phyloP scores from a whole-genome alignment of 176 grass and related monocot species.

The Bothriochloa decipiens region DNA sequence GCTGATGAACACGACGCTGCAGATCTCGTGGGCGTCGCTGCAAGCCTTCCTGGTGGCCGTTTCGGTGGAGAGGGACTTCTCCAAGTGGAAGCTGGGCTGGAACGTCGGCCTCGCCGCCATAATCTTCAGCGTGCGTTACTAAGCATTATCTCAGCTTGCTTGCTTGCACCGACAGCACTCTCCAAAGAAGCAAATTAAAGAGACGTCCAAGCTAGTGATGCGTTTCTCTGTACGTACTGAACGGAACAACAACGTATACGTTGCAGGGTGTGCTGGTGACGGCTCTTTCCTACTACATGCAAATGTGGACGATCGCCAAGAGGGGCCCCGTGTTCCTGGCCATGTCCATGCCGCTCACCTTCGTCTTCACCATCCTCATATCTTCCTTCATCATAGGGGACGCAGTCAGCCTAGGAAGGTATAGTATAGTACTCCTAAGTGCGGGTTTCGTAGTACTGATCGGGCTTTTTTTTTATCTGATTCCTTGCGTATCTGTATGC shows the following conservation, averaged over 20 bases:
- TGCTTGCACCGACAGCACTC: too few species aligned
- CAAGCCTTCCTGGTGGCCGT: slow-evolving; percentile 77
- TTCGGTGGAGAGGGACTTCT: slow-evolving; percentile 61
- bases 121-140: slow-evolving; percentile 52
- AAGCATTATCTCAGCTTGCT: neutral
- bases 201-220: neutral
- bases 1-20: slow-evolving; percentile 73
- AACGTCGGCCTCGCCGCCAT: slow-evolving; percentile 53
- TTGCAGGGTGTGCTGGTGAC: slow-evolving; percentile 62
- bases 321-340: slow-evolving; percentile 69
- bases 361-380: slow-evolving; percentile 69
- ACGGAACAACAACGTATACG: too few species aligned
- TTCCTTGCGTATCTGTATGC: too few species aligned
- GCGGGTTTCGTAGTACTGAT: neutral
- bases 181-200: too few species aligned
- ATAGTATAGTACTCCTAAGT: neutral
- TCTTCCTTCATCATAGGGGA: slow-evolving; percentile 65
- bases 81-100: slow-evolving; percentile 63
- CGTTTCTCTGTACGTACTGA: neutral
- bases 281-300: slow-evolving; percentile 73
- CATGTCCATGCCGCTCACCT: slow-evolving; percentile 71
- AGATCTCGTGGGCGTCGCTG: slow-evolving; percentile 58
- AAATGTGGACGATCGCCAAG: slow-evolving; percentile 77
- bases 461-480: neutral
- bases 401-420: slow-evolving; percentile 72